Percentiles rank a stretch among this genome's conserved stretches.
These are phyloP conservation scores for Fusarium chaquense DNA, from an alignment of 2,329 filamentous ascomycete species.

Conservation along the genomic window DNA sequence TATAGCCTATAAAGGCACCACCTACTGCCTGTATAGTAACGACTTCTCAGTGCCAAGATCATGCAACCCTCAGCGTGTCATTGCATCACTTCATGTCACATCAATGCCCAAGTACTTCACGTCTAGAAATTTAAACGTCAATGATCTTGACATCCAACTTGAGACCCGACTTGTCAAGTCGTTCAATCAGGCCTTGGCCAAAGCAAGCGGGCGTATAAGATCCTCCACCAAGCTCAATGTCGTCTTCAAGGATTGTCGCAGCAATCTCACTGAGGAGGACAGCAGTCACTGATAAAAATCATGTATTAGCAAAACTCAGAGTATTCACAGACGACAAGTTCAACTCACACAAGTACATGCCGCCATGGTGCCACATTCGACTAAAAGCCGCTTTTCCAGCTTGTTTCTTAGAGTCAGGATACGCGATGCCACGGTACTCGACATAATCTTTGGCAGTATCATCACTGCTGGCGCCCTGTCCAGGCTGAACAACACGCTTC, in stretches of 20 bases:
- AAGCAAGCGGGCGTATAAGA: slow-evolving; percentile 79
- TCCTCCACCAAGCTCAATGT: slow-evolving; percentile 71
- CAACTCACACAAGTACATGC: slow-evolving; percentile 72
- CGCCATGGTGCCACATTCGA: slow-evolving; percentile 68
- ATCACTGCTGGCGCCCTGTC: slow-evolving; percentile 66
- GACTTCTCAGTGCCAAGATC: not conserved
- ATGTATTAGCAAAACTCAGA: slow-evolving; percentile 6
- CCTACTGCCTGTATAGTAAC: not conserved
- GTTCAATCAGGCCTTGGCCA: slow-evolving; percentile 74
- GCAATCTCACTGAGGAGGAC: slow-evolving; percentile 73
- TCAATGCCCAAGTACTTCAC: not conserved
- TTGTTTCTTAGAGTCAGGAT: slow-evolving; percentile 65
- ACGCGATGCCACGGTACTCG: slow-evolving; percentile 73
- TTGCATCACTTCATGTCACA: slow-evolving; percentile 12
- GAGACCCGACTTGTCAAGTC: slow-evolving; percentile 71
- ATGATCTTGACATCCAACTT: slow-evolving; percentile 68
- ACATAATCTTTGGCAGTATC: slow-evolving; percentile 68
- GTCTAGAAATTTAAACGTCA: slow-evolving; percentile 26
- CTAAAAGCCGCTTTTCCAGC: slow-evolving; percentile 64
- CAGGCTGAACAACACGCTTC: slow-evolving; percentile 63
- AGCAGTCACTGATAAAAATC: slow-evolving; percentile 71
- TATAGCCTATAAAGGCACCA: not conserved
- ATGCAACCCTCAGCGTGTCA: not conserved
- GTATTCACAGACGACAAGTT: not conserved
- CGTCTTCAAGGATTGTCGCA: slow-evolving; percentile 72